phyloP scores from a whole-genome alignment of 345 rosid genomes.

The Pugionium cornutum region DNA sequence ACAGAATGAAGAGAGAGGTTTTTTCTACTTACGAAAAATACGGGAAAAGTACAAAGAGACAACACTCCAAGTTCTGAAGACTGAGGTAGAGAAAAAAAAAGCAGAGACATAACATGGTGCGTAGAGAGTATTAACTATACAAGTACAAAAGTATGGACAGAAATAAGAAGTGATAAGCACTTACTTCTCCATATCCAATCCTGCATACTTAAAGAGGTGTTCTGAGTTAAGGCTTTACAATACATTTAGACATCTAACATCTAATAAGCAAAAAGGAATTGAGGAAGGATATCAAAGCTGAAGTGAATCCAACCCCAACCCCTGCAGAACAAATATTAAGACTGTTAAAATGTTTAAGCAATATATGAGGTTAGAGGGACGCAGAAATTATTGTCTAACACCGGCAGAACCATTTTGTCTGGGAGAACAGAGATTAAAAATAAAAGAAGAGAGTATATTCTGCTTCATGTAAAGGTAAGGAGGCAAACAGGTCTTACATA shows the following conservation, averaged over 20 bases:
- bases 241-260: slow-evolving; percentile 14
- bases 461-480: slow-evolving; percentile 4
- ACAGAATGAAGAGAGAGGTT: slow-evolving; percentile 20
- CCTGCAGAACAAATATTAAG: slow-evolving; percentile 52
- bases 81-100: slow-evolving; percentile 46
- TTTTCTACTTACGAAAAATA: slow-evolving; percentile 70
- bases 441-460: slow-evolving; percentile 7
- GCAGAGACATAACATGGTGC: slow-evolving; percentile 11
- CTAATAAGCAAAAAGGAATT: slow-evolving; percentile 3
- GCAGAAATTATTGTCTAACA: not conserved
- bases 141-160: slow-evolving; percentile 1
- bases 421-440: slow-evolving; percentile 1
- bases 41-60: slow-evolving; percentile 95
- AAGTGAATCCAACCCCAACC: slow-evolving; percentile 93
- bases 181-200: slow-evolving; percentile 92
- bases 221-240: slow-evolving; percentile 61
- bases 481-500: not conserved
- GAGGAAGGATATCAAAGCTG: slow-evolving; percentile 89
- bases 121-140: not conserved
- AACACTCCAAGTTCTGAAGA: slow-evolving; percentile 95
- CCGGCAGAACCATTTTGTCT: slow-evolving; percentile 7
- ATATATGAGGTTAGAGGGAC: not conserved
- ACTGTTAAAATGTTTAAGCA: slow-evolving; percentile 21
- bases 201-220: slow-evolving; percentile 99
- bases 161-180: slow-evolving; percentile 29